Base-by-base conservation (phyloP, 768 basidiomycete genomes). In the Leucosporidium scottii region DNA sequence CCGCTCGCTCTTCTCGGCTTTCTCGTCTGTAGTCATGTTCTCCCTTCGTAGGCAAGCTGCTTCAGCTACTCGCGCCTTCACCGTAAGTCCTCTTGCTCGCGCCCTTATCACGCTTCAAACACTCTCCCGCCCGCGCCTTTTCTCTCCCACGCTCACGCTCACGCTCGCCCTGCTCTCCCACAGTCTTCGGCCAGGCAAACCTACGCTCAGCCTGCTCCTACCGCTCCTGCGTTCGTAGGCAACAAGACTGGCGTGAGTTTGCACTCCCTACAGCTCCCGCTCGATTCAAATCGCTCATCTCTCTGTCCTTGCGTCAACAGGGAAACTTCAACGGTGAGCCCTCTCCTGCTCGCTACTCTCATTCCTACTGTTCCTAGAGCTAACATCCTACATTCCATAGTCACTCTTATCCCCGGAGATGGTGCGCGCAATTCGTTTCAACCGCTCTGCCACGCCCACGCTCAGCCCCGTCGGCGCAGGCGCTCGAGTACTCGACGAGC, bases 381-480 rank as follows among this genome's bases (percentile, higher is more conserved):
- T 44, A 15, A 44, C 15, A 8, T 9, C 2, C 39, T 44, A 44
- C 39, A 44, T 44, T 13, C 39, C 15, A 44, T 13, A 51, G 28
- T 97, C 65, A 97, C 96, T 53, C 82, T 97, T 68, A 92, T 98
- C 79, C 92, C 94, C 39, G 94, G 94, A 78, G 94, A 97, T 78
- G 93, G 93, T 93, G 66, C 73, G 84, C 76, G 20, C 50, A 25
- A 36, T 15, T 44, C 20, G 13, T 3, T 36, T 27, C 20, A 6
- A 44, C 39, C 39, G 3, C 15, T 44, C 10, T 17, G 15, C 39
- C 39, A 44, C 39, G 39, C 39, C 39, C 39, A 44, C 39, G 39
- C 39, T 13, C 39, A 10, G n/a, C n/a, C 39, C 39, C 39, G 39
- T 44, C 39, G 39, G 39, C 34, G 17, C 17, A 31, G 12, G 23